Evolutionary conservation across 331 rosid genomes (phyloP).

Genomic region (Telfairia occidentalis): DNA sequence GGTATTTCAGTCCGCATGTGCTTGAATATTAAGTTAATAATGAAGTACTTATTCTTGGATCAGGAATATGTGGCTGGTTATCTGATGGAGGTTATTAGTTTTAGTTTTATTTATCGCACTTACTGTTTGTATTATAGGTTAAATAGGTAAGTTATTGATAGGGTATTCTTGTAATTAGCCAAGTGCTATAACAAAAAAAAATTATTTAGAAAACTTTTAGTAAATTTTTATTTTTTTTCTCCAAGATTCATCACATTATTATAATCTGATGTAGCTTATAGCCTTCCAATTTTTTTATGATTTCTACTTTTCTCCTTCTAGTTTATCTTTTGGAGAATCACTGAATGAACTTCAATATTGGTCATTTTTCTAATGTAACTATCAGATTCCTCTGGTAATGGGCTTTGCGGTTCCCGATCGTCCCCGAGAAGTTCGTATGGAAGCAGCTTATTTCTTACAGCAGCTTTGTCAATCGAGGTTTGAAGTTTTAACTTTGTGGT

Average conservation of each 20-base stretch:
- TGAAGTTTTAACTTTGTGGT: slow-evolving; percentile 15
- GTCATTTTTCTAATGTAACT: slow-evolving; percentile 18
- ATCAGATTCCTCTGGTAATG: slow-evolving; percentile 84
- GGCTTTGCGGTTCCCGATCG: slow-evolving; percentile 86
- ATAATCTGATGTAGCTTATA: not conserved
- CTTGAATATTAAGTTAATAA: not conserved
- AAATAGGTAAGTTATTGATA: not conserved
- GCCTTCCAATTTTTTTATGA: not conserved
- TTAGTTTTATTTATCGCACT: not conserved
- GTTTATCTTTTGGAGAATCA: not conserved
- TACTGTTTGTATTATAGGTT: not conserved
- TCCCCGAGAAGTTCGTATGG: slow-evolving; percentile 96
- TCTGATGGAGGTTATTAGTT: not conserved
- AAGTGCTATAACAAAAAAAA: not conserved
- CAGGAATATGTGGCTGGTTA: not conserved
- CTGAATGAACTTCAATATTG: slow-evolving; percentile 3
- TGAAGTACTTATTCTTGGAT: not conserved
- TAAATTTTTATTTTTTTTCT: not conserved
- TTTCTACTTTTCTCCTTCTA: not conserved
- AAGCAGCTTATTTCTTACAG: slow-evolving; percentile 86
- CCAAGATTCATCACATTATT: not conserved
- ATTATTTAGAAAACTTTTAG: not conserved
- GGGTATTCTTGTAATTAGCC: not conserved
- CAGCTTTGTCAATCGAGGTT: slow-evolving; percentile 99
- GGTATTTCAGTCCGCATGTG: not conserved